Evolutionary conservation across 2,329 filamentous ascomycete genomes (phyloP).

Genomic region (Harringtonia lauricola): DNA sequence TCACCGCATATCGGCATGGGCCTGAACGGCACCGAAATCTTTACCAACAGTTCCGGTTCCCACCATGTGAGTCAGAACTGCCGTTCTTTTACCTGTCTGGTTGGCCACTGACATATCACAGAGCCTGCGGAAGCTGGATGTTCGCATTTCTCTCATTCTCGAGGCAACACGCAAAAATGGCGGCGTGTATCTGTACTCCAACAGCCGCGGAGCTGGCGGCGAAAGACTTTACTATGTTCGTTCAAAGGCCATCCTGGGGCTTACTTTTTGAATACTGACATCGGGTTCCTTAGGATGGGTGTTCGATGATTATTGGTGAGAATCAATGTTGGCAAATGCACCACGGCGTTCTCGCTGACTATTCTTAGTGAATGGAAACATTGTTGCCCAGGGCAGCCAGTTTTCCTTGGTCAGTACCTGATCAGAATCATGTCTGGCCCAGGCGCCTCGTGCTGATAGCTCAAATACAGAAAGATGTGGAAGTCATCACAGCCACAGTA

Average conservation of each 20-base stretch:
- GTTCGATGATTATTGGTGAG: constrained; percentile 43
- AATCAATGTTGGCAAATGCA: too few relatives aligned
- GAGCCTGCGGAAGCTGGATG: constrained; percentile 49
- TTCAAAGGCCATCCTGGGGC: too few relatives aligned
- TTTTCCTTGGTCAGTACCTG: constrained; percentile 25
- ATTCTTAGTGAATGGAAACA: constrained; percentile 40
- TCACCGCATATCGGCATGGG: constrained; percentile 45
- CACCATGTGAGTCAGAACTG: constrained; percentile 28
- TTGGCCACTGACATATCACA: background rate
- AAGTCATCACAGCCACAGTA: constrained; percentile 54
- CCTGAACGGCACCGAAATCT: constrained; percentile 61
- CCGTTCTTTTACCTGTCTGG: background rate
- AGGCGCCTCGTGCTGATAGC: constrained; percentile 23
- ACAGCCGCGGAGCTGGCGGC: constrained; percentile 30
- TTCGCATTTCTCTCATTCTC: constrained; percentile 49
- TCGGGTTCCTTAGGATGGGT: constrained; percentile 34
- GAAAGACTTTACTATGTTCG: constrained; percentile 44
- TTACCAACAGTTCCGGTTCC: constrained; percentile 58
- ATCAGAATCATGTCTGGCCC: too few relatives aligned
- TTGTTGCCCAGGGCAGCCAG: constrained; percentile 55
- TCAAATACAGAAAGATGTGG: constrained; percentile 42
- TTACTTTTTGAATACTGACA: background rate
- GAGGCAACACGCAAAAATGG: constrained; percentile 46
- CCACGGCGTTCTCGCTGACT: background rate
- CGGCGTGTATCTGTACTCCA: constrained; percentile 44